phyloP scores from a whole-genome alignment of 441 rosid genomes.

The Gossypium gossypioides region DNA sequence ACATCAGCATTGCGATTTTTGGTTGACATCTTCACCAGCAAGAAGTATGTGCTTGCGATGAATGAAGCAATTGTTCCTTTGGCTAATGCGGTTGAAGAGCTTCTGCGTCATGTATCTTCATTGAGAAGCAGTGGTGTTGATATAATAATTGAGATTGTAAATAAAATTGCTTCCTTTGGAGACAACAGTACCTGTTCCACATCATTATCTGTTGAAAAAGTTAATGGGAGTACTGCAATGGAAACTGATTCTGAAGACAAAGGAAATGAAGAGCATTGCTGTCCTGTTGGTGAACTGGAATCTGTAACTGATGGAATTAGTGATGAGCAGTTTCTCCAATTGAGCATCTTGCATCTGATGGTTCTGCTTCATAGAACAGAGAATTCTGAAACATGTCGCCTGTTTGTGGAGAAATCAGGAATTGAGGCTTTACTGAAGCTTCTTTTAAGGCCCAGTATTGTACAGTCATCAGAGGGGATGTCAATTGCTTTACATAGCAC shows the following conservation, averaged over 20 bases:
- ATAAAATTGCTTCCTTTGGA: constrained; percentile 60
- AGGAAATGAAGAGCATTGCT: constrained; percentile 41
- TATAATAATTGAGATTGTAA: constrained; percentile 79
- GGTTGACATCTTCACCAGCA: constrained; percentile 73
- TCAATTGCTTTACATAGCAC: constrained; percentile 94
- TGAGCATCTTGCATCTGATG: constrained; percentile 87
- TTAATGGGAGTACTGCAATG: constrained; percentile 60
- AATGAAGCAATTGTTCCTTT: constrained; percentile 94
- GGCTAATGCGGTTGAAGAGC: constrained; percentile 97
- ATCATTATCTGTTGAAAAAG: constrained; percentile 47
- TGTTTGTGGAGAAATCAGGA: constrained; percentile 96
- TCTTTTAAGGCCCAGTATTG: constrained; percentile 72
- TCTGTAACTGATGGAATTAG: constrained; percentile 41
- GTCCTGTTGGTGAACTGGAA: constrained; percentile 39
- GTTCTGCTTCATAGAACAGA: constrained; percentile 93
- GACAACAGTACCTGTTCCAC: constrained; percentile 33
- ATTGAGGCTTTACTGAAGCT: constrained; percentile 84
- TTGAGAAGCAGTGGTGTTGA: constrained; percentile 84
- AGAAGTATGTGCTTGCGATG: constrained; percentile 82
- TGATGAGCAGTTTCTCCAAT: constrained; percentile 80
- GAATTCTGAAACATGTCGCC: constrained; percentile 84
- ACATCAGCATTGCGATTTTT: constrained; percentile 74
- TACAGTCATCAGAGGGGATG: constrained; percentile 94
- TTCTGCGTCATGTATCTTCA: constrained; percentile 85
- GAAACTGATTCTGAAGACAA: constrained; percentile 80